Conservation (phyloP, 192 early-diverging fungal species). For the Geranomyces michiganensis region DNA sequence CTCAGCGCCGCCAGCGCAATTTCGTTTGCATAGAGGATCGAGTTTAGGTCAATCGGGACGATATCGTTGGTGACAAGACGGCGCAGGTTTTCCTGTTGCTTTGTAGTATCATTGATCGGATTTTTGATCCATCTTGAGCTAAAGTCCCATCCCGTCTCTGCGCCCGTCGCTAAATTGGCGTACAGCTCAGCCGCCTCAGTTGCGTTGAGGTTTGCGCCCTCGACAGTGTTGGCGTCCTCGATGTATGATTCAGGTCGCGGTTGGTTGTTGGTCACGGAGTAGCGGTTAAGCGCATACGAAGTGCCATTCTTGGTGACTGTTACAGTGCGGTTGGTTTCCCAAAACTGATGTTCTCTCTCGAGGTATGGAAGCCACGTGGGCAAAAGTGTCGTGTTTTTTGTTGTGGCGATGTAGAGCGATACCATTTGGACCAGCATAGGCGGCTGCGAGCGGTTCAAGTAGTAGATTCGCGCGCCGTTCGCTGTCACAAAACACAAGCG, state of each 20-base stretch:
- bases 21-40: conserved; percentile 66
- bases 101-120: conserved; percentile 8
- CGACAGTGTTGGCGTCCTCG: conserved; percentile 59
- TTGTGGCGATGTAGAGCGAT: conserved; percentile 56
- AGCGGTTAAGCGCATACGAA: conserved; percentile 51
- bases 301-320: conserved; percentile 35
- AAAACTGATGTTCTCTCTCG: conserved; percentile 65
- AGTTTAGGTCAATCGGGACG: conserved; percentile 73
- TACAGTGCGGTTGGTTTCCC: conserved; percentile 58
- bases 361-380: conserved; percentile 55
- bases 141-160: conserved; percentile 78
- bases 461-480: conserved; percentile 76
- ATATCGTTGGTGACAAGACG: conserved; percentile 58
- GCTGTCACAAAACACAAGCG: conserved; percentile 42
- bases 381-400: conserved; percentile 52
- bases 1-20: conserved; percentile 33
- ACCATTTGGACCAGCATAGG: conserved; percentile 74
- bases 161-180: conserved; percentile 66
- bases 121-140: conserved; percentile 60
- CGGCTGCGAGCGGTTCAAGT: conserved; percentile 75
- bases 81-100: conserved; percentile 44
- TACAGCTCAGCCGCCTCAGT: conserved; percentile 46
- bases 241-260: conserved; percentile 72
- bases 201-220: conserved; percentile 38
- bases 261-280: conserved; percentile 52